phyloP scores from a whole-genome alignment of 805 yeast genomes.

The Schwanniomyces sp. region DNA sequence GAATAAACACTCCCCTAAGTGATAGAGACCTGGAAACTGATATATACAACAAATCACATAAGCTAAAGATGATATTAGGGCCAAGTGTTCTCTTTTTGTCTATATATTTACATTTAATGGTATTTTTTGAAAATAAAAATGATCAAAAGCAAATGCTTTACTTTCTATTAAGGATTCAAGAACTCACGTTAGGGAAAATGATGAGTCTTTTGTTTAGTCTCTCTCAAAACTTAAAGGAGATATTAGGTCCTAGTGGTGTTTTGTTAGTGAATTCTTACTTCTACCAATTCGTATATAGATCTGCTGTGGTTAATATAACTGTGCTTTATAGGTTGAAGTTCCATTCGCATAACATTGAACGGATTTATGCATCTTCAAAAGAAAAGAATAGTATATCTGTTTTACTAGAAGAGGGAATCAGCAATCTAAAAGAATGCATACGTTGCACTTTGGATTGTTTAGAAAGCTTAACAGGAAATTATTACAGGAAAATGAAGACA shows the following conservation, averaged over 20 bases:
- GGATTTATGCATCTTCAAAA: background rate
- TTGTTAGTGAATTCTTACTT: background rate
- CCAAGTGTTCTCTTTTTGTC: background rate
- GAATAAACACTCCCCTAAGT: background rate
- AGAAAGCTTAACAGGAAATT: background rate
- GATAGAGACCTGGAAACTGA: background rate
- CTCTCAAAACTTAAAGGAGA: background rate
- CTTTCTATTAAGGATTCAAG: background rate
- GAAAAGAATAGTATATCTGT: background rate
- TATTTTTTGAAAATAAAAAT: background rate
- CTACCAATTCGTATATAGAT: background rate
- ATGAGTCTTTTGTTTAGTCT: background rate
- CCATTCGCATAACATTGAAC: background rate
- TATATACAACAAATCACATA: background rate
- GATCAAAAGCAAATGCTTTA: background rate
- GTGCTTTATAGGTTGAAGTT: background rate
- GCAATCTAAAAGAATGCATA: background rate
- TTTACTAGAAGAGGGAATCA: background rate
- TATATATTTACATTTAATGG: background rate
- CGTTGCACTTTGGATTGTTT: background rate
- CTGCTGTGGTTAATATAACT: background rate
- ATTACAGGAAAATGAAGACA: background rate
- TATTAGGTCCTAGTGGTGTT: background rate
- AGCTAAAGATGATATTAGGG: background rate
- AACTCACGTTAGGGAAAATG: background rate